Evolutionary conservation across 495 filamentous ascomycete species (phyloP).

Genomic region (Geoglossum glabrum): DNA sequence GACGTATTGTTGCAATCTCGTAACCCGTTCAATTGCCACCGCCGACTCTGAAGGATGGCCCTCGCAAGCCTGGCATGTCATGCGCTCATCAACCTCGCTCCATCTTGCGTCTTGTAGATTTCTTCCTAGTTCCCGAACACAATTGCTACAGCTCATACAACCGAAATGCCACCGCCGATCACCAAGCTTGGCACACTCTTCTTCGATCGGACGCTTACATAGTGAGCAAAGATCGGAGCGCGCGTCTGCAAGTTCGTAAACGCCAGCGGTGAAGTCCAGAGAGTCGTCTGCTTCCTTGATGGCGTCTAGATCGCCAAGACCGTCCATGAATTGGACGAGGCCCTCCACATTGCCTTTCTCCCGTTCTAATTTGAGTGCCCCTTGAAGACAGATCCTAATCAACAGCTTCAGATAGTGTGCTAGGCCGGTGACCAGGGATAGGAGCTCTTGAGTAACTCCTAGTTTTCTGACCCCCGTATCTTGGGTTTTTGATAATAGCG

Average conservation of each 20-base stretch:
- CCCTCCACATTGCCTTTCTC: slow-evolving; percentile 55
- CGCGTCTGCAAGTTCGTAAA: slow-evolving; percentile 50
- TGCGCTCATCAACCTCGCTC: slow-evolving; percentile 38
- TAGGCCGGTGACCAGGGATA: slow-evolving; percentile 87
- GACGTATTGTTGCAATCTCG: slow-evolving; percentile 81
- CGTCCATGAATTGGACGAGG: slow-evolving; percentile 58
- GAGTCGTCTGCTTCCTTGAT: slow-evolving; percentile 50
- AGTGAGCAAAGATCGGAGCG: slow-evolving; percentile 61
- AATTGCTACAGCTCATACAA: slow-evolving; percentile 59
- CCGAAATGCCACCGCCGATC: slow-evolving; percentile 66
- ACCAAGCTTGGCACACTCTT: slow-evolving; percentile 58
- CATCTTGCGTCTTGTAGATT: slow-evolving; percentile 43
- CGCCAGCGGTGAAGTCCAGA: slow-evolving; percentile 52
- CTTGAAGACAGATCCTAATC: slow-evolving; percentile 90
- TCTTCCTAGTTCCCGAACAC: slow-evolving; percentile 48
- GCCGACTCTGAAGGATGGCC: slow-evolving; percentile 27
- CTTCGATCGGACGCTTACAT: slow-evolving; percentile 79
- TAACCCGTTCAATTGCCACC: slow-evolving; percentile 40
- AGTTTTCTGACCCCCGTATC: slow-evolving; percentile 72
- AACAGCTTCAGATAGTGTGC: slow-evolving; percentile 97
- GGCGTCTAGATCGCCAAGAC: slow-evolving; percentile 54
- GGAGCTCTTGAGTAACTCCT: slow-evolving; percentile 88
- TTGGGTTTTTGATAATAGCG: slow-evolving; percentile 78
- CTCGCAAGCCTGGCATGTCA: slow-evolving; percentile 53
- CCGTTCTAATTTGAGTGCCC: slow-evolving; percentile 74